phyloP scores from a whole-genome alignment of 2,329 filamentous ascomycete genomes.

The Fusarium coffeatum region DNA sequence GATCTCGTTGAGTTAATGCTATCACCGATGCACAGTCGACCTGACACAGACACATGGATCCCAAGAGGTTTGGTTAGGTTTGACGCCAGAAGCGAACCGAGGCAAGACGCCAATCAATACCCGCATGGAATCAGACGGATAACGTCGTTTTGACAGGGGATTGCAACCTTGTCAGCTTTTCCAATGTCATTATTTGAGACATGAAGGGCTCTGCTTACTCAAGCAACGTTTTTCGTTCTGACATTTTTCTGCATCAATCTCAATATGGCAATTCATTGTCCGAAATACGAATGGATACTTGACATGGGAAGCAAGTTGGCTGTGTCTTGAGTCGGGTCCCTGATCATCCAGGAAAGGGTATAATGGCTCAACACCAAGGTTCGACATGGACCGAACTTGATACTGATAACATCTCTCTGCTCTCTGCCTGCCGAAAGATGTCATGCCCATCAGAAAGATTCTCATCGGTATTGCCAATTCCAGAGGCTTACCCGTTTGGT shows the following conservation, averaged over 20 bases:
- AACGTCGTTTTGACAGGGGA: conserved; percentile 17
- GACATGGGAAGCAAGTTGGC: background rate
- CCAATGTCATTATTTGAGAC: background rate
- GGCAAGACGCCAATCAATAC: conserved; percentile 6
- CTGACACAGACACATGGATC: conserved; percentile 30
- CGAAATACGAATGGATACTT: background rate
- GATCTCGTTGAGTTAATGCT: conserved; percentile 1
- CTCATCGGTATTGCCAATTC: conserved; percentile 13
- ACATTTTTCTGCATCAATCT: conserved; percentile 10
- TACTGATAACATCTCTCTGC: conserved; percentile 1
- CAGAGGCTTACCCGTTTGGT: conserved; percentile 20
- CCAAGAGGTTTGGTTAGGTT: background rate
- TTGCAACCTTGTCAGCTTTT: conserved; percentile 34
- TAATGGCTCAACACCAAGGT: conserved; percentile 11
- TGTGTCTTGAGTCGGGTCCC: background rate
- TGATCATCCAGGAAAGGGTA: background rate
- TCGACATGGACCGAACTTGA: background rate
- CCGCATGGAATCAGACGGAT: conserved; percentile 13
- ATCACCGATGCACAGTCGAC: background rate
- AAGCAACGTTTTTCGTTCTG: conserved; percentile 15
- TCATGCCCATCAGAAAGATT: conserved; percentile 8
- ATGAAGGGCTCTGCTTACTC: conserved; percentile 11
- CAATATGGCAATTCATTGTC: conserved; percentile 5
- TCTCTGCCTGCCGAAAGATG: conserved; percentile 14
- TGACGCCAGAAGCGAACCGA: conserved; percentile 15